Conservation (phyloP, 305 asterid species). For the Fraxinus greggii region DNA sequence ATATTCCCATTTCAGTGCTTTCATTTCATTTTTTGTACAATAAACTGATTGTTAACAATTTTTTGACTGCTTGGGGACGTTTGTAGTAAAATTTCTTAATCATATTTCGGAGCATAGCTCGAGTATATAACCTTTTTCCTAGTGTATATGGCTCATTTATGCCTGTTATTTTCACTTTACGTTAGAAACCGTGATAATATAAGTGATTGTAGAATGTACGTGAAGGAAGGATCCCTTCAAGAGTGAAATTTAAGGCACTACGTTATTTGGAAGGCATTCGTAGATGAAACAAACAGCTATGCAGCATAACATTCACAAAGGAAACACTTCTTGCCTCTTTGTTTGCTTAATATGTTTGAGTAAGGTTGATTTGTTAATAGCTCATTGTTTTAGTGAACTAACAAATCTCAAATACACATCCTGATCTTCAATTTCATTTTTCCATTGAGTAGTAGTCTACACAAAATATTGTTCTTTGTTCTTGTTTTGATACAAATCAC, state of each 20-base stretch:
- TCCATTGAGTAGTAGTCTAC: not conserved
- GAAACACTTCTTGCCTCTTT: not conserved
- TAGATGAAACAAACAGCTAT: not conserved
- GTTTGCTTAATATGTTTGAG: not conserved
- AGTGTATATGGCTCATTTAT: not conserved
- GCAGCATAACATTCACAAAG: not conserved
- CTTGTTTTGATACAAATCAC: not conserved
- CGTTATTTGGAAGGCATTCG: not conserved
- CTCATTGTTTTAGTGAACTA: not conserved
- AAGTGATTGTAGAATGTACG: not conserved
- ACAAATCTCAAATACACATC: not conserved
- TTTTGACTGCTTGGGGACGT: constrained; percentile 8
- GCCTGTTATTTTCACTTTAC: not conserved
- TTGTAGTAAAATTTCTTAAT: not conserved
- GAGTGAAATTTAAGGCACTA: not conserved
- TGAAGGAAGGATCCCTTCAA: not conserved
- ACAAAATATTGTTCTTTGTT: not conserved
- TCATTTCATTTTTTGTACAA: constrained; percentile 4
- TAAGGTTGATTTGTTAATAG: not conserved
- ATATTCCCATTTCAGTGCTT: not conserved
- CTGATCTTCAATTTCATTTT: not conserved
- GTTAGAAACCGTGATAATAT: not conserved
- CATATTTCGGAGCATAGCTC: not conserved
- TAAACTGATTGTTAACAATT: not conserved
- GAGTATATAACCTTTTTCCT: not conserved